Base-by-base conservation (phyloP, 2,329 filamentous ascomycete genomes). In the Alternaria incomplexa region DNA sequence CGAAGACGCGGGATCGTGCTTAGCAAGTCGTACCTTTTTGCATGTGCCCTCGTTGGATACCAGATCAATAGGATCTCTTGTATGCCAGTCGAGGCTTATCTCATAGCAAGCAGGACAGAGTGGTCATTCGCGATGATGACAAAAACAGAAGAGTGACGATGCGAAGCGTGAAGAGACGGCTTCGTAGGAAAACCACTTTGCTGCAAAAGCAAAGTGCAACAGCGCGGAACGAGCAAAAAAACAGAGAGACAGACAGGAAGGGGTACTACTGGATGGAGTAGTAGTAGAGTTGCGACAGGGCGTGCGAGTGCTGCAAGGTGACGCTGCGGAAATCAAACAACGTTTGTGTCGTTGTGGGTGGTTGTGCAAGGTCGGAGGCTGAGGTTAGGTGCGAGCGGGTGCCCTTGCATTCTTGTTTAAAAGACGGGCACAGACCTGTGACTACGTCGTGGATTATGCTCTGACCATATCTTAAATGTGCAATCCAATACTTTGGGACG, bases 321-420 rank as follows among this genome's bases (percentile, higher is more conserved):
- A 73, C 60, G 73, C 67, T 75, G 70, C 63, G 73, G 70, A 76
- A 74, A 73, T 75, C 73, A 74, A 73, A 74, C 66, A 66, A 64
- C 58, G 62, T 67, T 69, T 67, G 72, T 71, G 70, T 74, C 67
- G 76, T 70, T 67, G 62, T 64, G 50, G 66, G 66, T 61, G 61
- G 67, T 70, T 52, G 63, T 68, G 67, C 66, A 64, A 67, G 64
- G 59, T 56, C 60, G 65, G 63, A 68, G 69, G 69, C 61, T 69
- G 62, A 69, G 68, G 65, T 66, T 60, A 68, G 67, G 36, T 40
- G 36, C 36, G 36, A 70, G 68, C 64, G 67, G 67, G 69, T 69
- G 75, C 69, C 76, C 75, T 79, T 79, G 75, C 75, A 73, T 78
- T 69, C 68, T 73, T 72, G 68, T 69, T 73, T 70, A 73, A 74